Base-by-base conservation (phyloP, 768 basidiomycete species). In the Lentinula sp. region DNA sequence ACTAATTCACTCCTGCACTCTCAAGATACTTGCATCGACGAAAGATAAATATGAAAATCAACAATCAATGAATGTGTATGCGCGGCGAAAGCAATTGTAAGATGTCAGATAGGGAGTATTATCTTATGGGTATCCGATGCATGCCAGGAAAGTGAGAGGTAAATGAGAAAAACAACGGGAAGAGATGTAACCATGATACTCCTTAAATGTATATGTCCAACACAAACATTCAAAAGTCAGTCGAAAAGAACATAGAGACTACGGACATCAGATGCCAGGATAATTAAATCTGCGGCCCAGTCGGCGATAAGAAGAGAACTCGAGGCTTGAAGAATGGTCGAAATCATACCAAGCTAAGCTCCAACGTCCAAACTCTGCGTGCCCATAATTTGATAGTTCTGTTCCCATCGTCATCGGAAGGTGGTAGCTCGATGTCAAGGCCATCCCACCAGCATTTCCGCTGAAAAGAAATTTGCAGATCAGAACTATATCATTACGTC, bases 391-490 rank as follows among this genome's bases (percentile, higher is more conserved):
- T 98, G 66, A 95, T 83, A 9, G 73, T 76, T 67, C 81, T 77
- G 8, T 80, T 75, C 6, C 80, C 69, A 55, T 83, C 74, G 40
- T 80, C 80, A 4, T 77, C 84, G 1, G 77, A 70, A 4, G 81
- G 78, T 7, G 89, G 84, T 46, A 98, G 70, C 58, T 97, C 91
- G 18, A 96, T 86, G 65, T 96, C 94, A 42, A 95, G 80, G 10
- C 96, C 96, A 67, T 99, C 97, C 97, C 97, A 99, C 97, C 97
- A 99, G 75, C 96, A 98, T 78, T 99, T 98, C 45, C 97, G 82
- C 95, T 98, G 62, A n/a, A 61, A 21, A 37, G 60, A 13, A 9
- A 28, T 28, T 28, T 60, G 63, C 53, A 64, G 46, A 46, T 57
- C 23, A 63, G 54, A 1, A 54, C 54, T 21, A 46, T n/a, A 60